phyloP scores from a whole-genome alignment of 208 protist species.

The Wallacemonas sp. region DNA sequence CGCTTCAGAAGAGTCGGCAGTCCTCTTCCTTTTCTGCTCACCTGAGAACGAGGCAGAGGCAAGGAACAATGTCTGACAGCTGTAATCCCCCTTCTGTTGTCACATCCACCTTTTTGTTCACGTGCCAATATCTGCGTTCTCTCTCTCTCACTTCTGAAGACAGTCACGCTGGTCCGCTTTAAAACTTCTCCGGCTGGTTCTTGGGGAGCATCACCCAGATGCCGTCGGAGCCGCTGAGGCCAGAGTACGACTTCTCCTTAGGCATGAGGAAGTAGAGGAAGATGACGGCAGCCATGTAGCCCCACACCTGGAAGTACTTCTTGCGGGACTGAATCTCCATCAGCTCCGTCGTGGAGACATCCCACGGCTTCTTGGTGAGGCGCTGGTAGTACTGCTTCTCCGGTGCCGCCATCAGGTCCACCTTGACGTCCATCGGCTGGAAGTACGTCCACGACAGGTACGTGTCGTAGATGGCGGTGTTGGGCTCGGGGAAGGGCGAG shows the following conservation, averaged over 20 bases:
- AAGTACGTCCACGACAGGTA: constrained; percentile 92
- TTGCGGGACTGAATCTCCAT: constrained; percentile 88
- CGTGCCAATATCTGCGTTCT: background rate
- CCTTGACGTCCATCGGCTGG: constrained; percentile 85
- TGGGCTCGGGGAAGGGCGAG: constrained; percentile 86
- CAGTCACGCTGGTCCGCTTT: constrained; percentile 1
- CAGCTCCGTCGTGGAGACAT: constrained; percentile 84
- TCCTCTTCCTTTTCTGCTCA: too few relatives aligned
- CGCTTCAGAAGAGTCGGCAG: too few relatives aligned
- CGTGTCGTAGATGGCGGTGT: constrained; percentile 89
- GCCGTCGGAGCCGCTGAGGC: constrained; percentile 79
- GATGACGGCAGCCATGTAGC: constrained; percentile 61
- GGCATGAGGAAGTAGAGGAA: constrained; percentile 90
- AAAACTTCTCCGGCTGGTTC: constrained; percentile 86
- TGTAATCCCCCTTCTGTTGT: too few relatives aligned
- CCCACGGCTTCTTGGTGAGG: constrained; percentile 86
- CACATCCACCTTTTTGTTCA: too few relatives aligned
- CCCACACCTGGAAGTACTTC: constrained; percentile 83
- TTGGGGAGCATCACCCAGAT: constrained; percentile 85
- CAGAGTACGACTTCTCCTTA: constrained; percentile 91
- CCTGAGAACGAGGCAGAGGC: too few relatives aligned
- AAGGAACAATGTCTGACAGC: constrained; percentile 6
- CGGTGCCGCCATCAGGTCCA: constrained; percentile 80
- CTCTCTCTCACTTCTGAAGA: background rate
- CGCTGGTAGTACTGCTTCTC: constrained; percentile 90